Conservation (phyloP, 2,329 filamentous ascomycete genomes). For the Pestalotiopsis sp. region DNA sequence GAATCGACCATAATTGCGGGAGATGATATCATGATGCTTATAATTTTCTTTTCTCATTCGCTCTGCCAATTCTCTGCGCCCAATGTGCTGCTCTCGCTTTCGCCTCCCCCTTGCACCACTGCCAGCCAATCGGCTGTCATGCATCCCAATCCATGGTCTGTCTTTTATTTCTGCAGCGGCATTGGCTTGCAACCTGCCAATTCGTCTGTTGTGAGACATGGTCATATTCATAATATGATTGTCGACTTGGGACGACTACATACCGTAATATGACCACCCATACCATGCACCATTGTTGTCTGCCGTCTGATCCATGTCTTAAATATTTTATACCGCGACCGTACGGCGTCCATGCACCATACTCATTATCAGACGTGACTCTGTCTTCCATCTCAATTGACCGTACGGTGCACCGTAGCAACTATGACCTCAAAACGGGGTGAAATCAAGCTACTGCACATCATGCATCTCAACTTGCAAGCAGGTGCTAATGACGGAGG, state of each 20-base stretch:
- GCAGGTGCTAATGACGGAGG: background rate
- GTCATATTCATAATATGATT: too few species aligned
- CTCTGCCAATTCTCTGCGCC: background rate
- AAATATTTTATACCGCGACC: too few species aligned
- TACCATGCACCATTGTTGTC: too few species aligned
- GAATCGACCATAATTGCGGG: background rate
- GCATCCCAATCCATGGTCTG: background rate
- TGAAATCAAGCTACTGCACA: background rate
- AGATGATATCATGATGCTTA: background rate
- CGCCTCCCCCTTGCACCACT: background rate
- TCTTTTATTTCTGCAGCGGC: background rate
- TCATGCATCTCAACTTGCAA: background rate
- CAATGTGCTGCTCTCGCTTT: background rate
- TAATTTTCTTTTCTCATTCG: background rate
- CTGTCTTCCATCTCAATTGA: too few species aligned
- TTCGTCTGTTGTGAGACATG: background rate
- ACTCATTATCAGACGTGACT: too few species aligned
- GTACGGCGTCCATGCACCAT: too few species aligned
- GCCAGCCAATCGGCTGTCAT: background rate
- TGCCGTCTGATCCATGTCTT: too few species aligned
- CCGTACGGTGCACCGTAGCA: too few species aligned
- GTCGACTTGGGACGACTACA: too few species aligned
- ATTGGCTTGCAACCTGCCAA: background rate
- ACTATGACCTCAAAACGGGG: background rate
- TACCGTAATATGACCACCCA: too few species aligned